Percentiles rank a stretch among this genome's conserved stretches.
Evolutionary conservation across 1,284 basidiomycete genomes (phyloP).

Genomic region (Papiliotrema nemorosa): DNA sequence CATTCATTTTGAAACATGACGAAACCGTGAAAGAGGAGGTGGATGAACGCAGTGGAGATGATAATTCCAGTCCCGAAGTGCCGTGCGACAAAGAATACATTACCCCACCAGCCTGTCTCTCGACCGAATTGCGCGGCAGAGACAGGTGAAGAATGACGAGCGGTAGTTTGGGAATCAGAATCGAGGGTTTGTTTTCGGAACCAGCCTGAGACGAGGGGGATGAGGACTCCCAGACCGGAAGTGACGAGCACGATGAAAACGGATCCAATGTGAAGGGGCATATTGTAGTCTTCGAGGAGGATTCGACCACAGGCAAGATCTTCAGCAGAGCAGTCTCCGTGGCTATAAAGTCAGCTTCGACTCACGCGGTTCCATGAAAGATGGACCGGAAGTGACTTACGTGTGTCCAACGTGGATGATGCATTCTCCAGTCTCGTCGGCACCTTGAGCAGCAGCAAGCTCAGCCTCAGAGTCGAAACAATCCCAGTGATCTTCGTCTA

Average conservation of each 20-base stretch:
- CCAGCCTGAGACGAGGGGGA: constrained; percentile 39
- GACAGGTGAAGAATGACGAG: no score
- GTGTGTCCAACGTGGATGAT: constrained; percentile 34
- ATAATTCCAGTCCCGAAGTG: constrained; percentile 51
- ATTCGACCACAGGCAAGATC: constrained; percentile 42
- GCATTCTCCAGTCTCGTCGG: constrained; percentile 24
- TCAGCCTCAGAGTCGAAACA: constrained; percentile 22
- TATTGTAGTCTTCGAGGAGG: constrained; percentile 41
- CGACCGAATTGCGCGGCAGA: constrained; percentile 24
- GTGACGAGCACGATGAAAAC: constrained; percentile 50
- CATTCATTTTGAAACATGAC: constrained; percentile 49
- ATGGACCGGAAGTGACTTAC: constrained; percentile 6
- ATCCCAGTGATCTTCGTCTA: constrained; percentile 36
- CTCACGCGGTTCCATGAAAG: neutral
- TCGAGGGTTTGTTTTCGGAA: constrained; percentile 7
- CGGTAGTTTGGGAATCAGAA: neutral
- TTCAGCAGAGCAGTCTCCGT: constrained; percentile 48
- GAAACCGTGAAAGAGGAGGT: constrained; percentile 51
- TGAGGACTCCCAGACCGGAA: constrained; percentile 43
- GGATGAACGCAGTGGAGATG: constrained; percentile 51
- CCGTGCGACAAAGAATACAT: constrained; percentile 45
- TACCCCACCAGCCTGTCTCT: constrained; percentile 25
- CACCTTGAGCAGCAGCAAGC: constrained; percentile 11
- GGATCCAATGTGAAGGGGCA: constrained; percentile 49
- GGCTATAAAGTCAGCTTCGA: constrained; percentile 20